phyloP scores from a whole-genome alignment of 257 asterid species.

The Solanum neorickii region DNA sequence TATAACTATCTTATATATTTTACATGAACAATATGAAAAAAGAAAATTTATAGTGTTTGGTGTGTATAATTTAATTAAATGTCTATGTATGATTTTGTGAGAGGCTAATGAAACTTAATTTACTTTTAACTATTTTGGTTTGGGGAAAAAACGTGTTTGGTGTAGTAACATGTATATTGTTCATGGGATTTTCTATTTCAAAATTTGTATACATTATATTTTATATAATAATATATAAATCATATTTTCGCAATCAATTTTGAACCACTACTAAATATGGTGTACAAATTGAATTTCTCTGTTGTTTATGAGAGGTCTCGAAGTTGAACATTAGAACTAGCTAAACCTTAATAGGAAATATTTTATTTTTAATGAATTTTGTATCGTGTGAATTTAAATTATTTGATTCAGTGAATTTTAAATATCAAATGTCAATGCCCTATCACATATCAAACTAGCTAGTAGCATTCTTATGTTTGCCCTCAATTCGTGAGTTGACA shows the following conservation, averaged over 20 bases:
- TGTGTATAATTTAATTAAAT: too few species aligned
- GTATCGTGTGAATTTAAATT: neutral
- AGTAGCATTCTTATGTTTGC: neutral
- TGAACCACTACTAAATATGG: neutral
- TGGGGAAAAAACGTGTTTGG: neutral
- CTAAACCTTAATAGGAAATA: accelerated
- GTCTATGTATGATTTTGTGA: neutral
- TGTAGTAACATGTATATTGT: neutral
- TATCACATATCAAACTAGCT: neutral
- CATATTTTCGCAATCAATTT: too few species aligned
- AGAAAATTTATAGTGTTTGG: neutral
- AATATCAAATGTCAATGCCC: neutral
- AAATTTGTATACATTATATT: neutral
- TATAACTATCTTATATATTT: neutral
- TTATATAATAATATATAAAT: too few species aligned
- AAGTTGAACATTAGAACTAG: accelerated
- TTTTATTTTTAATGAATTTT: too few species aligned
- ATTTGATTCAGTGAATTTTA: accelerated
- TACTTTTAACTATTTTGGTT: neutral
- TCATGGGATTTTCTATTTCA: neutral
- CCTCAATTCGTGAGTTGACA: neutral
- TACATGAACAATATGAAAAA: neutral
- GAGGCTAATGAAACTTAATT: neutral
- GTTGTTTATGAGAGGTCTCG: accelerated
- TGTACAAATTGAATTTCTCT: neutral